Evolutionary conservation across 1,284 basidiomycete genomes (phyloP).

Genomic region (Nidula niveotomentosa): DNA sequence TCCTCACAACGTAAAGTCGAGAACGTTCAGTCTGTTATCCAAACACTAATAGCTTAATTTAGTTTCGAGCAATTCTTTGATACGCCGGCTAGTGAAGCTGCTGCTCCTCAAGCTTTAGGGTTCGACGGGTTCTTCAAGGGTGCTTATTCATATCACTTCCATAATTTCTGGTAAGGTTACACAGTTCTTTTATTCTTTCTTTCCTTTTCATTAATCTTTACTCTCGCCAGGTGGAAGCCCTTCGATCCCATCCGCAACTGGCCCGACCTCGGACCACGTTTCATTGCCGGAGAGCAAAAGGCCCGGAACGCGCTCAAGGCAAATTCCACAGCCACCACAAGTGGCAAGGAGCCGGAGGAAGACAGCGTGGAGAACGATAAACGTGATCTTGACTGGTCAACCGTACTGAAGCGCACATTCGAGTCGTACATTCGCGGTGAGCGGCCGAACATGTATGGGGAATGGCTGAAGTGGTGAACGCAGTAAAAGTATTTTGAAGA

Average conservation of each 20-base stretch:
- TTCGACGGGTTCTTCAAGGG: constrained; percentile 88
- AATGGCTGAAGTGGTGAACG: constrained; percentile 71
- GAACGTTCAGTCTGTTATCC: neutral
- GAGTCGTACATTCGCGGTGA: constrained; percentile 88
- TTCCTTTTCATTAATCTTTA: too few species aligned
- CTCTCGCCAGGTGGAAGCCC: constrained; percentile 78
- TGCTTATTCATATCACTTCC: constrained; percentile 86
- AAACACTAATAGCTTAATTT: constrained; percentile 3
- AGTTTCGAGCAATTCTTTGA: constrained; percentile 84
- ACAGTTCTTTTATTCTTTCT: too few species aligned
- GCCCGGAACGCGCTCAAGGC: constrained; percentile 39
- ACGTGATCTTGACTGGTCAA: constrained; percentile 86
- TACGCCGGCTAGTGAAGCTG: constrained; percentile 65
- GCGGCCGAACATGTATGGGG: constrained; percentile 90
- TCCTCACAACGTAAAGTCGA: constrained; percentile 68
- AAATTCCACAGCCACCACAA: constrained; percentile 10
- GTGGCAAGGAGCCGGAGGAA: constrained; percentile 30
- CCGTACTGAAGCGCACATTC: constrained; percentile 90
- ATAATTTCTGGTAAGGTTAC: constrained; percentile 71
- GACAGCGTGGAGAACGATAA: constrained; percentile 50
- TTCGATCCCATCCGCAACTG: constrained; percentile 89
- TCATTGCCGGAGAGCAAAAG: constrained; percentile 69
- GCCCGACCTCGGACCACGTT: constrained; percentile 86
- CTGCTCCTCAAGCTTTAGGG: constrained; percentile 74
- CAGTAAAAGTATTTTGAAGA: neutral